Base-by-base conservation (phyloP, 192 early-diverging fungal genomes). In the Obelidium mucronatum region DNA sequence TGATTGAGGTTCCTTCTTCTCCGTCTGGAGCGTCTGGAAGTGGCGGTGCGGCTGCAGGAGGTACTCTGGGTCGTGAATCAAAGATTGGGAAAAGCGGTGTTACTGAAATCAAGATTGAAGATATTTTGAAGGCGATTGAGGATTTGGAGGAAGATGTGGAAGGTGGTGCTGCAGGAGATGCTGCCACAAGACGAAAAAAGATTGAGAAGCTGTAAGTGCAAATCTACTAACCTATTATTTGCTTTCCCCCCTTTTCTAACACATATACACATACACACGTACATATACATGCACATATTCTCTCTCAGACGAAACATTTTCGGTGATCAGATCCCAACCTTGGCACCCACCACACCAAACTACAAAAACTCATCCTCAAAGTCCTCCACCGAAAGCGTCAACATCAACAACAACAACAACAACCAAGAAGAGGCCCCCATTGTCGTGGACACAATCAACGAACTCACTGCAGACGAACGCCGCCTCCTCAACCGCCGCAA, bases 401-500 rank as follows among this genome's bases (percentile, higher is more conserved):
- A 15, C 2, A 5, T 61, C 15, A 26, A 15, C 2, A 40, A 62
- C 22, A 36, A 40, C 17, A 56, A 35, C 3, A 37, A 40, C 0
- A 40, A 8, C 54, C 15, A 3, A 11, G 64, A 61, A 31, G 64
- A 75, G 11, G 39, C 3, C 40, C 28, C 35, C 53, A 37, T 28
- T 11, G 74, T 52, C 40, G 54, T 76, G 30, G 81, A 59, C 33
- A 87, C 80, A 1, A 69, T 59, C n/a, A 87, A 87, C 55, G 85
- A 89, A 17, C 78, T 92, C 60, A 74, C 84, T 6, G 37, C 81
- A 8, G 84, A 84, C 69, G 81, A 90, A 76, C 82, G 88, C n/a
- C 79, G 85, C 22, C 73, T 88, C 26, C 82, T 92, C 35, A 87
- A 86, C 37, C 85, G 85, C 24, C 79, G 90, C 17, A 84, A 82